Base-by-base conservation (phyloP, 1,284 basidiomycete genomes). In the Microstroma glucosiphilum region DNA sequence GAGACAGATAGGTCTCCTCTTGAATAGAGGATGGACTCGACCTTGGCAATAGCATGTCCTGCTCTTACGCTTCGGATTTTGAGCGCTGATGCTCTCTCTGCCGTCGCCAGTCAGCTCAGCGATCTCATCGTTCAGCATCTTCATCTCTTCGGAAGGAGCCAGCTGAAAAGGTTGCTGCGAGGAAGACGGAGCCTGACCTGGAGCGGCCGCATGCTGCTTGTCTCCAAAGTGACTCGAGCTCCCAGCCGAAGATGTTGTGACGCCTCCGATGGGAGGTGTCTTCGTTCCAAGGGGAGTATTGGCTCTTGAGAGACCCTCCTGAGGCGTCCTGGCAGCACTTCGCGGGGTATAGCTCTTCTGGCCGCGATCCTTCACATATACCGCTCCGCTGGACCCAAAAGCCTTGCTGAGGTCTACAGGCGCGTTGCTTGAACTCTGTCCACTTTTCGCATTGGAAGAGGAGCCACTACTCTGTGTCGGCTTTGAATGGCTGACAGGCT, bases 41-140 rank as follows among this genome's bases (percentile, higher is more conserved):
- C 43, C 43, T 48, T 48, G 43, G 43, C 43, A 48, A 48, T 48
- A 48, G 21, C 43, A 48, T 21, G 43, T 48, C 21, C 43, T 48
- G 43, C 6, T 17, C 21, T 21, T 48, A 6, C 6, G 15, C 21
- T 12, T 48, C 6, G 17, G 6, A 6, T 3, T 4, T 12, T 12
- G 4, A 6, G 43, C 43, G 43, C 12, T 12, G 4, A 12, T 48
- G 6, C 17, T 6, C 6, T 17, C 17, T 21, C 12, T 21, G 43
- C 43, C 43, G 6, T 48, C 43, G 3, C 17, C 43, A 48, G 43
- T 48, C 17, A 48, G 43, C 43, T 48, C 43, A 21, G 12, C 43
- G 12, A 48, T 48, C 43, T 48, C 43, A 17, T 17, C 43, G 21
- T 48, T 21, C 43, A 48, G 43, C 15, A 21, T 21, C 43, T 48